A percentile compares a stretch with the other conserved stretches of the same genome.
Evolutionary conservation across 345 rosid genomes (phyloP).

Genomic region (Eucalyptus virginea): DNA sequence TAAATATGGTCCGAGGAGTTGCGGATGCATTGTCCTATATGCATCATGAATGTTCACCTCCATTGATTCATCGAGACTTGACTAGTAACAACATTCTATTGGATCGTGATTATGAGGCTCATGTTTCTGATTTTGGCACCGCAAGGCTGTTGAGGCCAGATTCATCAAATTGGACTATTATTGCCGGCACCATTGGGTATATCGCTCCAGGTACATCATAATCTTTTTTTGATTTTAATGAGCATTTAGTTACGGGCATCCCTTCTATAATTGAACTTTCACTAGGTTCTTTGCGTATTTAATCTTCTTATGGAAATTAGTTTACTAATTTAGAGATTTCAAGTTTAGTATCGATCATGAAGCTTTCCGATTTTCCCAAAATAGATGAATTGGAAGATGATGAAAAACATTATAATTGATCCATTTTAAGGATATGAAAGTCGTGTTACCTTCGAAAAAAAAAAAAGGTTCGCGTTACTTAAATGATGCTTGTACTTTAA

Average conservation of each 20-base stretch:
- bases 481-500: background rate
- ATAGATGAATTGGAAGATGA: background rate
- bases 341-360: background rate
- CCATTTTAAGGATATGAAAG: background rate
- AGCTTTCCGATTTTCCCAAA: background rate
- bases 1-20: background rate
- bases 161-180: background rate
- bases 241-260: background rate
- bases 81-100: background rate
- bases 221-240: background rate
- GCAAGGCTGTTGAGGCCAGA: background rate
- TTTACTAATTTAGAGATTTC: background rate
- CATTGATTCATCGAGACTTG: background rate
- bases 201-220: background rate
- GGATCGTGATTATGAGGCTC: background rate
- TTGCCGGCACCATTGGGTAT: background rate
- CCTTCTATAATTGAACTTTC: background rate
- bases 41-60: background rate
- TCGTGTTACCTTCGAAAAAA: too few species aligned
- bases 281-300: background rate
- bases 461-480: fast-evolving
- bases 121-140: background rate
- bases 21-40: background rate
- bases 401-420: background rate
- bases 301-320: too few species aligned